Evolutionary conservation across 208 protist genomes (phyloP), one percentile per base, ranked within the genome.

Genomic region (Leishmania mexicana): DNA sequence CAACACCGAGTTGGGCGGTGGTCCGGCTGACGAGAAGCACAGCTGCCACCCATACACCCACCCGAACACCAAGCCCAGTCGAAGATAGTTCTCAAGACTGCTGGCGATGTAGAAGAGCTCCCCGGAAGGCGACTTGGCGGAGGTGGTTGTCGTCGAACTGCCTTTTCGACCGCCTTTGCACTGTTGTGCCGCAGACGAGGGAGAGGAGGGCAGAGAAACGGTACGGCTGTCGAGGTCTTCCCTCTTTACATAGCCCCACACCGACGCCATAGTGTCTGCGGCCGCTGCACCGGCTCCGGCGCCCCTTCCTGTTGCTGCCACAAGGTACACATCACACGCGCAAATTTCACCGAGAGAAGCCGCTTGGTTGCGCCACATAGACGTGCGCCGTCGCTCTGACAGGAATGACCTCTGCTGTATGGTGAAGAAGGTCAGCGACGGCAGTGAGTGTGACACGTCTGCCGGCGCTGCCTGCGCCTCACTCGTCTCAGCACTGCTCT

Each of bases 11-110:
- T 87, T 81, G 19, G 58, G 42, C 45, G 89, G 92, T 49, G 89
- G 86, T 40, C 90, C 88, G 24, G 67, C 67, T 0, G 89, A 76
- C 2, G 85, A 82, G 83, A 94, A 95, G 81, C 90, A 93, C 72
- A 93, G 80, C 82, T 95, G 92, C 92, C 92, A 95, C 11, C 92
- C 92, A 81, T 95, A 95, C 24, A 95, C 83, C 92, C 92, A 95
- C 11, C 87, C 88, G 75, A 94, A 91, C 60, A 88, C 78, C 38
- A 86, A 81, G 42, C 86, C 90, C 19, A 95, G 81, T 31, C 92
- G 88, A 31, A 92, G 73, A 80, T 95, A 95, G 79, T 93, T 90
- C 70, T 89, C 84, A 47, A 95, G 19, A 51, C 75, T 84, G 51
- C 65, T 65, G 13, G 92, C 81, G 82, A 95, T 89, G 71, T 89